Base-by-base conservation (phyloP, 139 green algal species). In the Chlorella ohadii region DNA sequence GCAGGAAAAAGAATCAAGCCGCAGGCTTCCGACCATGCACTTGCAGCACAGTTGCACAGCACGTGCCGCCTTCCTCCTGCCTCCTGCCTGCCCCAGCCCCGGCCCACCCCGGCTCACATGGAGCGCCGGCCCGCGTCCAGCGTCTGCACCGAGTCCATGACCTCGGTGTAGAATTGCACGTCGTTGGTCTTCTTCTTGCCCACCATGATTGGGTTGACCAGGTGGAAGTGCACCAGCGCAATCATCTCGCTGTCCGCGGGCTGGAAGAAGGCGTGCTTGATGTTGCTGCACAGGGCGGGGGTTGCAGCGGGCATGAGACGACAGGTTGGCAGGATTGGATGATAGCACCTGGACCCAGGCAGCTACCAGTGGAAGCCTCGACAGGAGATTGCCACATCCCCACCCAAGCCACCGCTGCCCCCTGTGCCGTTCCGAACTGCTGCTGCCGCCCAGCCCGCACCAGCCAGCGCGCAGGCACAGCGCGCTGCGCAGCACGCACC, bases 181-280 rank as follows among this genome's bases (percentile, higher is more conserved):
- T 99, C 96, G 81, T 93, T 90, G 57, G 94, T 97, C 93, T 99
- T 99, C 91, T 99, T 99, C 92, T 99, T 99, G 85, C 94, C 96
- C 16, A 99, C 92, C 97, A 99, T 99, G 91, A 99, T 99, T 72
- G 97, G 96, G 91, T 99, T 94, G 86, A 94, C 84, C 56, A 99
- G 93, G 86, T 99, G 96, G 90, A 99, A 98, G 93, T 99, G 97
- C 61, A 99, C 89, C 79, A 99, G 92, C 34, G 95, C 97, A 76
- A 99, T 95, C 92, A 98, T 95, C 90, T 99, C 96, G 63, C 98
- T 98, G 81, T 98, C 91, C 19, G 93, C 90, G 9, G 92, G 92
- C 90, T 98, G 96, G 91, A 98, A 99, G 88, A 99, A 98, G 7
- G 96, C 96, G 84, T 98, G 95, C 88, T 96, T 97, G 88, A 99